Base-by-base conservation (phyloP, 202 grass and related monocot genomes). In the Cymbopogon flexuosus region DNA sequence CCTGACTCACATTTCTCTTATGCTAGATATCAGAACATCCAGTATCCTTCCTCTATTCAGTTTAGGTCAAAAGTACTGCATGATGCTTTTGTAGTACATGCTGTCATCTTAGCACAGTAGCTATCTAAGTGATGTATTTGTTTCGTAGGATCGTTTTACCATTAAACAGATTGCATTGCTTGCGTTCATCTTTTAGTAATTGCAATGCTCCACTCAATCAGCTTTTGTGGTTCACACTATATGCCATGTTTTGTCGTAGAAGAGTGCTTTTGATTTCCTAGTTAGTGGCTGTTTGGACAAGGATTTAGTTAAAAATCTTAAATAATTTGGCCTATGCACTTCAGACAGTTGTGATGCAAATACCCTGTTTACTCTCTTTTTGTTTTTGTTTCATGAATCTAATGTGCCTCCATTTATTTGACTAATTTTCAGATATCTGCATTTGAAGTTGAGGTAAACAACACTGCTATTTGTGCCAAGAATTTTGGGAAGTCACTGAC, bases 341-440 rank as follows among this genome's bases (percentile, higher is more conserved):
- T 58, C 19, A 54, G 54, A 58, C 54, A 23, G 54, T 23, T 58
- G 19, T 58, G 54, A 58, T 58, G 54, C 54, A 58, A 13, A 43
- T 63, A 43, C 22, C 42, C 36, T 66, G 18, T 75, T 62, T 11
- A 5, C 35, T 42, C 31, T 0, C 16, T 27, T 21, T 57, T 0
- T 27, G 27, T 27, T 43, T 1, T 13, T 1, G 8, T 72, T 77
- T 47, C 12, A 66, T 2, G 12, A 39, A 66, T 82, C 41, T 64
- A 63, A 82, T 0, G 14, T 43, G 37, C 3, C 3, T 67, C 16
- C 3, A 35, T 22, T 74, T 58, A 41, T 52, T 62, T 49, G 8
- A 36, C 13, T 62, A 31, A 73, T 56, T 89, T 77, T 73, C 62
- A 84, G 81, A 62, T 84, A 65, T 45, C 12, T 43, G 41, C 15